These are phyloP conservation scores for Dianthus caryophyllus DNA, from an alignment of 148 eudicot genomes.

Conservation along the genomic window DNA sequence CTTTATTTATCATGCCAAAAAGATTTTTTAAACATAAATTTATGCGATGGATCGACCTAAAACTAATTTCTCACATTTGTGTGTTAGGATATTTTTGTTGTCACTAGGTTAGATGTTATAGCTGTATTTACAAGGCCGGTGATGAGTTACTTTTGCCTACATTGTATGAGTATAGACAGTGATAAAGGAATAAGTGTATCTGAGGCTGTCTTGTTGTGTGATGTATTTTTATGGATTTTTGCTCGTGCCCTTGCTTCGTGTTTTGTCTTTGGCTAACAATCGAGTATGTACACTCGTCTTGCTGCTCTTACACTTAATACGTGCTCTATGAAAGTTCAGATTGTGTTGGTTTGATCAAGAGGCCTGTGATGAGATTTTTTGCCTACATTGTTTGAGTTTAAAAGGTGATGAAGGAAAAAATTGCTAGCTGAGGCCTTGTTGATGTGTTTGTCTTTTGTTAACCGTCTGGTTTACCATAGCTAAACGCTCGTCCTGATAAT, in stretches of 20 bases:
- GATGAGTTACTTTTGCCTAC: constrained; percentile 8
- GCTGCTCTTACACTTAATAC: background rate
- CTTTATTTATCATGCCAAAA: background rate
- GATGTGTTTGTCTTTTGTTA: background rate
- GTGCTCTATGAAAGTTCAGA: background rate
- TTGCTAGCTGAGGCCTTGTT: constrained; percentile 17
- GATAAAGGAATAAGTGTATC: constrained; percentile 5
- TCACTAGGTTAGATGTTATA: background rate
- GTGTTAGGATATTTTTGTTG: too few relatives aligned
- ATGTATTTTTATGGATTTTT: background rate
- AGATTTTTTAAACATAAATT: too few relatives aligned
- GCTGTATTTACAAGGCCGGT: background rate
- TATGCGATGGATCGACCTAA: too few relatives aligned
- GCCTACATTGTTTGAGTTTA: constrained; percentile 20
- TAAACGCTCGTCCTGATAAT: background rate
- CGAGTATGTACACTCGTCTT: constrained; percentile 3
- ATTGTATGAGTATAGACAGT: constrained; percentile 9
- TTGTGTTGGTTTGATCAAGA: background rate
- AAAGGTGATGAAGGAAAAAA: constrained; percentile 5
- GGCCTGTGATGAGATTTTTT: constrained; percentile 22
- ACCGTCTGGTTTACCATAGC: too few relatives aligned
- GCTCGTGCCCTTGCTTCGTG: too few relatives aligned
- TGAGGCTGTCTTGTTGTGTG: constrained; percentile 1
- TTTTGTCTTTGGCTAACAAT: too few relatives aligned
- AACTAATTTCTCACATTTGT: too few relatives aligned